Evolutionary conservation across 2,329 filamentous ascomycete genomes (phyloP).

Genomic region (Fusarium nisikadoi): DNA sequence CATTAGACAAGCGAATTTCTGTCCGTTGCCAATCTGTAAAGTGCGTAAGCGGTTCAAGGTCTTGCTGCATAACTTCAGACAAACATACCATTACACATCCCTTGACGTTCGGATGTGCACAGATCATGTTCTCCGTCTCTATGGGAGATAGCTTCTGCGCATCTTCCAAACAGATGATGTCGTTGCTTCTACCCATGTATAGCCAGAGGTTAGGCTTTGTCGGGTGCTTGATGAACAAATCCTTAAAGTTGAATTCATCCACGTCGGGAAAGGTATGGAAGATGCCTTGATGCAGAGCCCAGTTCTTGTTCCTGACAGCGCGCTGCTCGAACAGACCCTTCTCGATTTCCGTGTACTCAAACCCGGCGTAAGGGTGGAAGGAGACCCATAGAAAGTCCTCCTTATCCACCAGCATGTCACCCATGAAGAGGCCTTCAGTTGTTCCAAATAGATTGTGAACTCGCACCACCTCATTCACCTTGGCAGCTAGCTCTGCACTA

Average conservation of each 20-base stretch:
- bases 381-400: not conserved
- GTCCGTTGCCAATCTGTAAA: not conserved
- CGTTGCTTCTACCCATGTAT: not conserved
- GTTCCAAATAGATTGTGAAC: not conserved
- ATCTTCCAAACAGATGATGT: not conserved
- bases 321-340: not conserved
- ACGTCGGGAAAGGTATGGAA: not conserved
- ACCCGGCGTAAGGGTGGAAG: not conserved
- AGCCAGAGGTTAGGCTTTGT: not conserved
- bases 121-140: not conserved
- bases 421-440: not conserved
- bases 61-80: fast-evolving
- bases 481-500: not conserved
- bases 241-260: not conserved
- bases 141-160: not conserved
- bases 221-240: not conserved
- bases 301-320: not conserved
- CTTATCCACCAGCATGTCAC: not conserved
- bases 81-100: not conserved
- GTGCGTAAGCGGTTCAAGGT: fast-evolving
- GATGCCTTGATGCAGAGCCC: not conserved
- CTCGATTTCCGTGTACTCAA: not conserved
- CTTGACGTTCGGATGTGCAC: not conserved
- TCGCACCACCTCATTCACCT: not conserved
- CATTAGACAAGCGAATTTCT: not conserved